These are phyloP conservation scores for Schoenoplectus tabernaemontani DNA, from an alignment of 202 grass and related monocot species.

Conservation along the genomic window DNA sequence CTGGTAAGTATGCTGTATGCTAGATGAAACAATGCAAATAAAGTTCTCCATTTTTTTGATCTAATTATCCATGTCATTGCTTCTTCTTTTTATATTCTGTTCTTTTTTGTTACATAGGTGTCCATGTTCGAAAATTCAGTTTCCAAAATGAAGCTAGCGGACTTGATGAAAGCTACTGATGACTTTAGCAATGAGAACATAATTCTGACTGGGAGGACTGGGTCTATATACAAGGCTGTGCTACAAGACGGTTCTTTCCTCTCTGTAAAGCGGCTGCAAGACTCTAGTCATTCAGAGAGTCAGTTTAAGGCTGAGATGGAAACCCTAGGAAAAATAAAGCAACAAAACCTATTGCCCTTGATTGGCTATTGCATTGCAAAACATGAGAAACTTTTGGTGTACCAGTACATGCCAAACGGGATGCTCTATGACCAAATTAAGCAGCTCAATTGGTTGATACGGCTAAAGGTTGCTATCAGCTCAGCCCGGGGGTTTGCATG, in stretches of 20 bases:
- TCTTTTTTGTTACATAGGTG: slow-evolving; percentile 44
- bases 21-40: not conserved
- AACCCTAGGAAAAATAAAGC: slow-evolving; percentile 71
- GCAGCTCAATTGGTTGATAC: slow-evolving; percentile 51
- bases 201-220: slow-evolving; percentile 64
- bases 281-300: slow-evolving; percentile 73
- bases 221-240: slow-evolving; percentile 76
- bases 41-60: not conserved
- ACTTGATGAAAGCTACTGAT: slow-evolving; percentile 87
- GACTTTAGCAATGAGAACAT: slow-evolving; percentile 79
- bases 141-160: slow-evolving; percentile 89
- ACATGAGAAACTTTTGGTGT: slow-evolving; percentile 73
- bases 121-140: slow-evolving; percentile 80
- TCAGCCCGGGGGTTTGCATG: slow-evolving; percentile 74
- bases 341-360: slow-evolving; percentile 74
- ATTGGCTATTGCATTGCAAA: slow-evolving; percentile 83
- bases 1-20: not conserved
- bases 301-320: slow-evolving; percentile 89
- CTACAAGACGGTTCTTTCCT: slow-evolving; percentile 69
- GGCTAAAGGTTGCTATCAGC: slow-evolving; percentile 71
- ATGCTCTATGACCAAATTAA: slow-evolving; percentile 63
- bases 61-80: not conserved
- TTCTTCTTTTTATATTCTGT: not conserved
- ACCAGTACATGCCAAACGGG: slow-evolving; percentile 71
- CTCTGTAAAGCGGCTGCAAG: slow-evolving; percentile 77